These are phyloP conservation scores for Penicillium polonicum DNA, from an alignment of 2,329 filamentous ascomycete genomes.

Conservation along the genomic window DNA sequence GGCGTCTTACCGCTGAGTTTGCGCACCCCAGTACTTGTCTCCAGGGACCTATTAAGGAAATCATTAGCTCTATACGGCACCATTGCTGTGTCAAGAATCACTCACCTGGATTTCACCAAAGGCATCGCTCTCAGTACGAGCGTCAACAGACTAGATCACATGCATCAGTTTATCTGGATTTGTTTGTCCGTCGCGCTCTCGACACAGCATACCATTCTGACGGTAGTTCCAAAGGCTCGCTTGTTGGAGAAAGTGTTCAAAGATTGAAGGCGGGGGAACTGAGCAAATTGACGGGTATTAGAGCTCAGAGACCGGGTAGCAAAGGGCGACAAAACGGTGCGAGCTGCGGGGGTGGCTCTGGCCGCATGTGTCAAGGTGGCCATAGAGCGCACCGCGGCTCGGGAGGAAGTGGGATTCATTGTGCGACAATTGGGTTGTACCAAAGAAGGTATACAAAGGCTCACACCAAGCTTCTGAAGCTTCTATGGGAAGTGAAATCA, in stretches of 20 bases:
- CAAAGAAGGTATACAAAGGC: slow-evolving; percentile 4
- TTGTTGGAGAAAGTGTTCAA: slow-evolving; percentile 26
- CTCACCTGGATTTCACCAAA: slow-evolving; percentile 84
- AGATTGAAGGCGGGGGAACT: slow-evolving; percentile 40
- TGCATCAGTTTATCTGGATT: slow-evolving; percentile 4
- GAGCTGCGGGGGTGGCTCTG: slow-evolving; percentile 37
- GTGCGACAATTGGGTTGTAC: slow-evolving; percentile 30
- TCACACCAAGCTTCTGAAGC: slow-evolving; percentile 4
- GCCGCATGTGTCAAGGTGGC: slow-evolving; percentile 38
- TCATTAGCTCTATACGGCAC: slow-evolving; percentile 15
- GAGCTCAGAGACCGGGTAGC: slow-evolving; percentile 33
- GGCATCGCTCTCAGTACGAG: slow-evolving; percentile 90
- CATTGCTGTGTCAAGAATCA: not conserved
- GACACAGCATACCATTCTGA: slow-evolving; percentile 36
- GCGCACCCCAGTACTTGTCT: slow-evolving; percentile 98
- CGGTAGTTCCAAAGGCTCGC: slow-evolving; percentile 39
- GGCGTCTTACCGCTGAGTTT: slow-evolving; percentile 72
- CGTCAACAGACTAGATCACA: slow-evolving; percentile 42
- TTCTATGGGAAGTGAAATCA: slow-evolving; percentile 3
- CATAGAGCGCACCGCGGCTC: slow-evolving; percentile 41
- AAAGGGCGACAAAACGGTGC: slow-evolving; percentile 26
- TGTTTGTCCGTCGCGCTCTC: not conserved
- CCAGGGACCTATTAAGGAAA: slow-evolving; percentile 59
- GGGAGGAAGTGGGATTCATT: slow-evolving; percentile 34
- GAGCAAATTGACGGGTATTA: slow-evolving; percentile 30